These are phyloP conservation scores for Calocybe gangraenosa DNA, from an alignment of 768 basidiomycete genomes.

Conservation along the genomic window DNA sequence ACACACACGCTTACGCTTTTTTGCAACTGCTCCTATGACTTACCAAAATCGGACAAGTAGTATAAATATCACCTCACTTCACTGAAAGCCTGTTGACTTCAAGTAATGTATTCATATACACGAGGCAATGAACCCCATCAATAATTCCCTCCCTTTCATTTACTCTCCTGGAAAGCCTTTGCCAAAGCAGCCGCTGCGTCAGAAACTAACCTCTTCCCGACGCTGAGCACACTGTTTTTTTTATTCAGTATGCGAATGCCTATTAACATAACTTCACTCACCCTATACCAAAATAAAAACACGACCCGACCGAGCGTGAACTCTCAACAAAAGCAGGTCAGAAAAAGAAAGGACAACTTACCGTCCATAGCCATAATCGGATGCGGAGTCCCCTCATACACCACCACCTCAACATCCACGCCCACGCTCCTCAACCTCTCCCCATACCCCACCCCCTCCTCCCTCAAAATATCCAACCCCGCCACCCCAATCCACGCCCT, in stretches of 20 bases:
- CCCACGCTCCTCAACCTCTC: slow-evolving; percentile 51
- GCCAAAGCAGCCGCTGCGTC: slow-evolving; percentile 12
- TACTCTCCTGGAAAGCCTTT: slow-evolving; percentile 1
- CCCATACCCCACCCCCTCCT: slow-evolving; percentile 63
- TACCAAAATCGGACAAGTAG: too few relatives aligned
- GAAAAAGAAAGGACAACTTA: slow-evolving; percentile 24
- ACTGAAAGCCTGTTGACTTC: too few relatives aligned
- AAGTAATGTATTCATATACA: too few relatives aligned
- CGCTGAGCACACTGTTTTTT: slow-evolving; percentile 1
- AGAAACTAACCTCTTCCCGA: slow-evolving; percentile 12
- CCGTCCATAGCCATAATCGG: slow-evolving; percentile 75
- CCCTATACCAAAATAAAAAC: too few relatives aligned
- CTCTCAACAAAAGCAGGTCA: not conserved
- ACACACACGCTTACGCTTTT: too few relatives aligned
- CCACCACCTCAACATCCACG: slow-evolving; percentile 46
- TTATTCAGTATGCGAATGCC: not conserved
- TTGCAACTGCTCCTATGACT: too few relatives aligned
- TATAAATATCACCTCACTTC: too few relatives aligned
- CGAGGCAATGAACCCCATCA: too few relatives aligned
- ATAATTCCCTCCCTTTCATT: too few relatives aligned
- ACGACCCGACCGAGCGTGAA: too few relatives aligned
- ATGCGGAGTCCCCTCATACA: slow-evolving; percentile 66
- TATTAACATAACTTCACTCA: not conserved
- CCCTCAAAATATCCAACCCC: slow-evolving; percentile 62
- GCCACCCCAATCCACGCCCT: slow-evolving; percentile 60